Evolutionary conservation across 2,329 filamentous ascomycete species (phyloP).

Genomic region (Elsinoe necatrix): DNA sequence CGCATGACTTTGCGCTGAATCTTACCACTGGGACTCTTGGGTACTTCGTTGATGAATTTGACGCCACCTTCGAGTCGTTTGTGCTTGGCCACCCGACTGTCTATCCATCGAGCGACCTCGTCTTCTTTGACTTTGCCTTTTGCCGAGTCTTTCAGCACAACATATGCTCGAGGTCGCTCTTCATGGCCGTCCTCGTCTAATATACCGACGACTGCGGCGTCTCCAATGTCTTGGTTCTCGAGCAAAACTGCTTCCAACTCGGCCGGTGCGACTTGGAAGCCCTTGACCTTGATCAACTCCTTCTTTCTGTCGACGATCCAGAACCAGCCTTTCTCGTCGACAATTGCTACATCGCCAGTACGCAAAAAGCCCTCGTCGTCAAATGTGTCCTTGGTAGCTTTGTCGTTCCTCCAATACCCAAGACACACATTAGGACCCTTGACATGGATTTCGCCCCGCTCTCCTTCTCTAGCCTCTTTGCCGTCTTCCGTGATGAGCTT

Average conservation of each 20-base stretch:
- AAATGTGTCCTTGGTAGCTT: conserved; percentile 26
- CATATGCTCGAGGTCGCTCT: conserved; percentile 30
- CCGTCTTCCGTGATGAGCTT: conserved; percentile 37
- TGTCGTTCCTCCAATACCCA: conserved; percentile 36
- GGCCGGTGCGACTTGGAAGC: conserved; percentile 24
- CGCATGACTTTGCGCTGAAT: conserved; percentile 49
- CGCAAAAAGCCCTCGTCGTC: conserved; percentile 22
- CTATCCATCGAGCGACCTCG: conserved; percentile 33
- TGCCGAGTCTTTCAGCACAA: conserved; percentile 26
- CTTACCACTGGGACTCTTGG: conserved; percentile 51
- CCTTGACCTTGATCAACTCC: conserved; percentile 28
- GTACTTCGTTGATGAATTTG: conserved; percentile 48
- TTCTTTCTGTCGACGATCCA: conserved; percentile 33
- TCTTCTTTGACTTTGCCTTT: conserved; percentile 27
- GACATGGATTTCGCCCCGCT: conserved; percentile 33
- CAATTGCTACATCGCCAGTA: conserved; percentile 28
- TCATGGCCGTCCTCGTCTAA: conserved; percentile 23
- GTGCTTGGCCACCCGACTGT: conserved; percentile 33
- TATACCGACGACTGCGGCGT: conserved; percentile 22
- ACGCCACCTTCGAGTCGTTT: conserved; percentile 38
- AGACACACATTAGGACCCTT: conserved; percentile 33
- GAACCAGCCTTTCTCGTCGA: conserved; percentile 26
- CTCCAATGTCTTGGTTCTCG: conserved; percentile 22
- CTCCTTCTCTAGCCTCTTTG: conserved; percentile 29
- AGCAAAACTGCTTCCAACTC: conserved; percentile 24